A percentile compares a stretch with the other conserved stretches of the same genome.
Conservation (phyloP, 163 green algal species). For the Chloroidium sp. region DNA sequence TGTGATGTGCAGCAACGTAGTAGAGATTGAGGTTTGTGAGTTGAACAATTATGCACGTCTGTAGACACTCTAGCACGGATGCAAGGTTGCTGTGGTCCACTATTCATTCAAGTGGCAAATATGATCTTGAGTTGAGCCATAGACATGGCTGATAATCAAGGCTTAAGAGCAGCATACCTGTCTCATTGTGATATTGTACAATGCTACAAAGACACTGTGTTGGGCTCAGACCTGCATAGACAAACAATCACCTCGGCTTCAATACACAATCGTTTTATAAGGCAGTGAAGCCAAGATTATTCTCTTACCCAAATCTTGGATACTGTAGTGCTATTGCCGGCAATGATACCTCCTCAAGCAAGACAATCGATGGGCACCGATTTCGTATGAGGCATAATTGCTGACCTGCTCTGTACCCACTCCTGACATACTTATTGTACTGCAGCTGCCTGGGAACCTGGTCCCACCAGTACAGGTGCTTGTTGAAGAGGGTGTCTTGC, state of each 20-base stretch:
- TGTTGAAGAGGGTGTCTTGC: too few relatives aligned
- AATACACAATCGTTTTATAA: neutral
- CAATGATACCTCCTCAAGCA: too few relatives aligned
- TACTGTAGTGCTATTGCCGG: neutral
- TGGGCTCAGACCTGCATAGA: constrained; percentile 12
- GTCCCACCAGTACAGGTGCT: constrained; percentile 22
- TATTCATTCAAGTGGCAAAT: too few relatives aligned
- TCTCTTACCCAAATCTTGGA: neutral
- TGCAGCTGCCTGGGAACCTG: constrained; percentile 28
- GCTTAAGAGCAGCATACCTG: constrained; percentile 7
- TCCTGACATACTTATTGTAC: constrained; percentile 32
- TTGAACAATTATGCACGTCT: too few relatives aligned
- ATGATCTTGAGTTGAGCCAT: too few relatives aligned
- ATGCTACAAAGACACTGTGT: constrained; percentile 24
- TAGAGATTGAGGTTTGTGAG: too few relatives aligned
- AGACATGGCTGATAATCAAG: too few relatives aligned
- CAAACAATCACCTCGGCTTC: too few relatives aligned
- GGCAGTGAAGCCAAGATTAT: neutral
- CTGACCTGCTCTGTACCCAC: constrained; percentile 32
- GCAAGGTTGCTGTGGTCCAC: neutral
- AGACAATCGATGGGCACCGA: too few relatives aligned
- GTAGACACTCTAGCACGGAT: neutral
- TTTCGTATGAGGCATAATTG: neutral
- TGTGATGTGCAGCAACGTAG: too few relatives aligned
- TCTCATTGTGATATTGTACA: constrained; percentile 36